phyloP scores from a whole-genome alignment of 2,329 filamentous ascomycete genomes.

The Microdochium nivale region DNA sequence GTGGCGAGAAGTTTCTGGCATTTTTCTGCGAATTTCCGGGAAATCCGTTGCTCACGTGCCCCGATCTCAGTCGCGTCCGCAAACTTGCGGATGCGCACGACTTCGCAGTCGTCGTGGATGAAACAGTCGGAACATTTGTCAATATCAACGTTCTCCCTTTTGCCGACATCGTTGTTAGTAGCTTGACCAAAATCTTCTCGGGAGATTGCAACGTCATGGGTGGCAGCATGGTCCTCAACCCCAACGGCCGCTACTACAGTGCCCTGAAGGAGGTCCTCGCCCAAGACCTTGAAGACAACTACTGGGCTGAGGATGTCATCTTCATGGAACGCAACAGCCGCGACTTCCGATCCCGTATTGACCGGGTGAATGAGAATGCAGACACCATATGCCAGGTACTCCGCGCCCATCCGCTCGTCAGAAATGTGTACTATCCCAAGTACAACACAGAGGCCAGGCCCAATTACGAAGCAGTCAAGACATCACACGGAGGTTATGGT shows the following conservation, averaged over 20 bases:
- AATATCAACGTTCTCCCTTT: constrained; percentile 89
- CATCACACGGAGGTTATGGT: constrained; percentile 74
- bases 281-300: constrained; percentile 72
- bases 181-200: constrained; percentile 93
- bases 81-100: constrained; percentile 71
- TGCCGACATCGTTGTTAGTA: constrained; percentile 88
- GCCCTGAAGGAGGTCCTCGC: constrained; percentile 58
- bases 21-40: constrained; percentile 94
- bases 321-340: constrained; percentile 96
- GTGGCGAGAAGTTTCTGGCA: constrained; percentile 69
- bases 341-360: constrained; percentile 76
- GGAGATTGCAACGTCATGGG: constrained; percentile 99
- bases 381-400: constrained; percentile 74
- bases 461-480: constrained; percentile 72
- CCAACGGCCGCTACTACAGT: constrained; percentile 60
- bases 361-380: constrained; percentile 76
- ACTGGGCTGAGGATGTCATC: constrained; percentile 89
- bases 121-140: constrained; percentile 93
- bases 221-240: constrained; percentile 61
- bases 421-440: constrained; percentile 81
- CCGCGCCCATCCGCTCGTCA: constrained; percentile 52
- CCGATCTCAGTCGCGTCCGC: constrained; percentile 76
- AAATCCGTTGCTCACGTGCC: constrained; percentile 80
- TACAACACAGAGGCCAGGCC: constrained; percentile 53
- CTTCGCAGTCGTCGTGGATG: constrained; percentile 87